Evolutionary conservation across 179 eudicot genomes (phyloP), one percentile per base, ranked within the genome.

Genomic region (Beta macrorhiza): DNA sequence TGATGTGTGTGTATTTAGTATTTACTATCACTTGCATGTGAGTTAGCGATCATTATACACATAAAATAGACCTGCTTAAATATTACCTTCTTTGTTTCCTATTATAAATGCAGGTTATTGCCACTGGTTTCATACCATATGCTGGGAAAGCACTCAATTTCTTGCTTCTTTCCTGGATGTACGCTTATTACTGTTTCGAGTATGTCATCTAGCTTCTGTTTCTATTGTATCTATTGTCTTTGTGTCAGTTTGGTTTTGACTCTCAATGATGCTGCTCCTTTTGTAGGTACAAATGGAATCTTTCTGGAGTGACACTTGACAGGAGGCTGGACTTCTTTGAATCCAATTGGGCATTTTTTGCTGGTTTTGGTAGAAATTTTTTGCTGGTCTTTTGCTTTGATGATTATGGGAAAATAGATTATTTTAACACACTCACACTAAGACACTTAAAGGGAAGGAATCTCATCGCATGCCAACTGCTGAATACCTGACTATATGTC

Each of bases 151-250:
- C 90, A 77, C 83, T 94, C 77, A 91, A 94, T 86, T 91, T 94
- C 85, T 75, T 96, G 75, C 97, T 96, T 58, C 90, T 94, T 80
- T 90, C 97, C 67, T 96, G 99, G 99, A 91, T 96, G 95, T 96
- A 96, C 79, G 99, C 98, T 22, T 96, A 96, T 80, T 96, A 96
- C 84, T 94, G 97, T 81, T 94, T 96, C 75, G 99, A 96, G 99
- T 96, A 90, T 71, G 99, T 91, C 72, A 47, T 82, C 70, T 75
- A 65, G 65, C 77, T 76, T 78, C 32, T 74, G 10, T 74, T 57
- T 25, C 72, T 53, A 61, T 20, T 17, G 16, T 57, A 25, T 47
- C 14, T 55, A 25, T 69, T 16, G 42, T 15, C 22, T 82, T 73
- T 29, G 81, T 17, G 53, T 75, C 71, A 63, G 7, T 45, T 57